Base-by-base conservation (phyloP, 768 basidiomycete species). In the Asterophora parasitica region DNA sequence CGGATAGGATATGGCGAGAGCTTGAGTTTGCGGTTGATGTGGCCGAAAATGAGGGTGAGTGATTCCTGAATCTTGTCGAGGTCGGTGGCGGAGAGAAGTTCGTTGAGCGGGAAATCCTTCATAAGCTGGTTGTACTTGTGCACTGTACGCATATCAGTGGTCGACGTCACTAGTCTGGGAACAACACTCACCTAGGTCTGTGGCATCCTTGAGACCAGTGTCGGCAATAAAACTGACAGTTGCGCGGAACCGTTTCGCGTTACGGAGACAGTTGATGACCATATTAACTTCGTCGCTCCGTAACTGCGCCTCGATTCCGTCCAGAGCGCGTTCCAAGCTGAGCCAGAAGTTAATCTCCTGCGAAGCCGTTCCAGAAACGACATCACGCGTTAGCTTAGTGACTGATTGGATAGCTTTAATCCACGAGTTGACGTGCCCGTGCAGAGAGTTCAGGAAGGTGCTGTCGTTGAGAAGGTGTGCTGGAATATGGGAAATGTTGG, bases 301-400 rank as follows among this genome's bases (percentile, higher is more conserved):
- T 50, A 99, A 73, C 60, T 99, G 96, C 0, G 82, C 72, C 60
- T 97, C 94, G 59, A 98, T 98, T 0, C 81, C 87, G 59, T 98
- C 96, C 53, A 99, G 66, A 5, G 93, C 93, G 36, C 89, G 75
- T 64, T 99, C 96, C 65, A 99, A 76, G 63, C 86, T 89, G 17
- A 98, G 73, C 96, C 96, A 98, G 60, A 99, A 98, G 66, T 98
- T 98, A 73, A 99, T 93, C 65, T 98, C 96, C 61, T 99, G 96
- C 0, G 92, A 94, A 2, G 96, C 95, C 0, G 95, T 98, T 2
- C 95, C 95, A 4, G 89, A 90, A 0, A 84, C 76, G 27, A 98
- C 95, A 58, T 98, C 95, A 17, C 96, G 76, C 2, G 82, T 85
- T n/a, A 99, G 80, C 63, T 95, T 96, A 5, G 96, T 98, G 42